Conservation (phyloP, 2,329 filamentous ascomycete genomes). For the Aspergillus piperis region DNA sequence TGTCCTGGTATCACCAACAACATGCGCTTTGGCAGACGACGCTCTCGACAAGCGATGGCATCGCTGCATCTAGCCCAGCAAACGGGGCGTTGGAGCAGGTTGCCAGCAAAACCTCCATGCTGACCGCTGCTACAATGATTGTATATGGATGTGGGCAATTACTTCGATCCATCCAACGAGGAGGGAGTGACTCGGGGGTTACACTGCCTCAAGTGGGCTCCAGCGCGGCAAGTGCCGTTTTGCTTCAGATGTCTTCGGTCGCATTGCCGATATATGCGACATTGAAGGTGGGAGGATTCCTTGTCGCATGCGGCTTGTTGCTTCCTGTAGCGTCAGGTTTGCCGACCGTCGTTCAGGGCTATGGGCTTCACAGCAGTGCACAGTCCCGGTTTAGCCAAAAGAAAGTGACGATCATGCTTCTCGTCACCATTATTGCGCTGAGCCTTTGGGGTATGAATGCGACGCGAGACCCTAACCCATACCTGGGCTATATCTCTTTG, state of each 20-base stretch:
- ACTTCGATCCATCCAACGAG: constrained; percentile 15
- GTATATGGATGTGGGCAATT: constrained; percentile 33
- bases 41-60: constrained; percentile 12
- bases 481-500: constrained; percentile 52
- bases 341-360: constrained; percentile 25
- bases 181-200: constrained; percentile 5
- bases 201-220: constrained; percentile 23
- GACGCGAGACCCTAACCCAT: constrained; percentile 38
- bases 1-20: constrained; percentile 39
- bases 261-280: constrained; percentile 59
- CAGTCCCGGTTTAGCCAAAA: constrained; percentile 31
- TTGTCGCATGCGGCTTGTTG: constrained; percentile 55
- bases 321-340: constrained; percentile 50
- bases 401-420: constrained; percentile 27
- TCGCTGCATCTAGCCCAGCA: constrained; percentile 7
- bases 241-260: constrained; percentile 43
- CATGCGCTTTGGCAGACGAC: constrained; percentile 22
- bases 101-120: constrained; percentile 25
- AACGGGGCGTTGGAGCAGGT: constrained; percentile 22
- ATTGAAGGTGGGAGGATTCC: constrained; percentile 56
- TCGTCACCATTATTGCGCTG: constrained; percentile 26
- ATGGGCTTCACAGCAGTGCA: constrained; percentile 12
- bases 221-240: constrained; percentile 21
- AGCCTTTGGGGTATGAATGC: constrained; percentile 34
- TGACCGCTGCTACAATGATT: constrained; percentile 37